Conservation (phyloP, 139 green algal species). For the Prasinococcaceae sp. region DNA sequence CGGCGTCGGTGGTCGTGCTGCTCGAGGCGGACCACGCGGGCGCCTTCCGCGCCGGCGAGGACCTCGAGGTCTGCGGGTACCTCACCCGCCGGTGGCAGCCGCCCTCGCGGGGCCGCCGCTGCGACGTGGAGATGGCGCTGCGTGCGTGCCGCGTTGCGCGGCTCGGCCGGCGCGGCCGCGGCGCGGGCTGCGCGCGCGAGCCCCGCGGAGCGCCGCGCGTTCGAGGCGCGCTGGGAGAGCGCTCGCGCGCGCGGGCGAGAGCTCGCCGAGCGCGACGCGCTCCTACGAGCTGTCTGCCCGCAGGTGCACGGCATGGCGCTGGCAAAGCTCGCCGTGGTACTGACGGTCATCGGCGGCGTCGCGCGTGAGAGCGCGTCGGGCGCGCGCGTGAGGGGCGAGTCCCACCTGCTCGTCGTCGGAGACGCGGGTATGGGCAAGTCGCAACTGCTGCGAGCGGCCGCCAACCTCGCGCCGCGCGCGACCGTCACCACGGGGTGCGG, state of each 20-base stretch:
- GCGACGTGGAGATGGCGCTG: constrained; percentile 48
- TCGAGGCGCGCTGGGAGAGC: too few species aligned
- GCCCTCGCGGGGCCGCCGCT: constrained; percentile 34
- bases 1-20: constrained; percentile 44
- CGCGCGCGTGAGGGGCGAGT: constrained; percentile 41
- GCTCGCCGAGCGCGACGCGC: too few species aligned
- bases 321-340: constrained; percentile 28
- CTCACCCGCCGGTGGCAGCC: constrained; percentile 44
- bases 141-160: constrained; percentile 22
- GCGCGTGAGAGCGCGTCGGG: constrained; percentile 19
- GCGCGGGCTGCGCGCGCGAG: too few species aligned
- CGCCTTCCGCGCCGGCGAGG: constrained; percentile 48
- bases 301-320: constrained; percentile 5
- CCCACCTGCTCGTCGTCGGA: constrained; percentile 79
- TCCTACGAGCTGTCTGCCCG: not conserved
- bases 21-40: constrained; percentile 74
- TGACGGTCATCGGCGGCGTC: constrained; percentile 65
- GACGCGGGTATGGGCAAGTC: constrained; percentile 55
- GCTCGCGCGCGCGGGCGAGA: too few species aligned
- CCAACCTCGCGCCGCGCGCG: constrained; percentile 13
- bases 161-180: not conserved
- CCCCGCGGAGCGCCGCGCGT: too few species aligned
- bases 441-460: constrained; percentile 23
- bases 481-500: constrained; percentile 26
- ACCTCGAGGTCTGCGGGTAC: constrained; percentile 62